Evolutionary conservation across 2,329 filamentous ascomycete species (phyloP).

Genomic region (Pestalotiopsis sp.): DNA sequence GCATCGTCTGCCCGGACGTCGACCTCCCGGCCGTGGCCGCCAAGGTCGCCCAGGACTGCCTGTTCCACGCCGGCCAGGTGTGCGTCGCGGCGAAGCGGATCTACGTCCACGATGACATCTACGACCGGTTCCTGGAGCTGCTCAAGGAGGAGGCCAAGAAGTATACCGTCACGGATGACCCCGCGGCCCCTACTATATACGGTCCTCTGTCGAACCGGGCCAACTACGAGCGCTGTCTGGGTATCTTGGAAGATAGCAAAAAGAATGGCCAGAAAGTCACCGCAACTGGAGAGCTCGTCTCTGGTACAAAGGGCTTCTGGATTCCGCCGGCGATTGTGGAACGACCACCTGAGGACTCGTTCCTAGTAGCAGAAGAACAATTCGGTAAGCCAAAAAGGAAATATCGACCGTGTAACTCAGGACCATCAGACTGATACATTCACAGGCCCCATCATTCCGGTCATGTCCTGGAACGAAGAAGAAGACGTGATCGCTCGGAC

Average conservation of each 20-base stretch:
- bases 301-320: constrained; percentile 52
- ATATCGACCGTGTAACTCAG: no score
- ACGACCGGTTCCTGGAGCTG: constrained; percentile 49
- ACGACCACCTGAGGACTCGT: constrained; percentile 58
- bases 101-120: constrained; percentile 61
- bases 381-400: constrained; percentile 34
- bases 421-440: no score
- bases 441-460: constrained; percentile 44
- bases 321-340: constrained; percentile 61
- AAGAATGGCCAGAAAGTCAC: constrained; percentile 49
- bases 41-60: not conserved
- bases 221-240: constrained; percentile 54
- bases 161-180: constrained; percentile 37
- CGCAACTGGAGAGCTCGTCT: constrained; percentile 41
- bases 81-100: constrained; percentile 57
- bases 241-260: constrained; percentile 51
- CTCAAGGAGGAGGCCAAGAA: constrained; percentile 41
- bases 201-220: constrained; percentile 65
- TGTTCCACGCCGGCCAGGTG: constrained; percentile 53
- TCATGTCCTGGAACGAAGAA: constrained; percentile 46
- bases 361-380: constrained; percentile 58
- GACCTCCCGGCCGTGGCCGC: constrained; percentile 30
- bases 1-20: constrained; percentile 53
- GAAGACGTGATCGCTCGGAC: constrained; percentile 48
- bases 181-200: constrained; percentile 39